Percentiles rank a stretch among this genome's conserved stretches.
These are phyloP conservation scores for Yamadazyma ubonensis DNA, from an alignment of 805 yeast species.

Conservation along the genomic window DNA sequence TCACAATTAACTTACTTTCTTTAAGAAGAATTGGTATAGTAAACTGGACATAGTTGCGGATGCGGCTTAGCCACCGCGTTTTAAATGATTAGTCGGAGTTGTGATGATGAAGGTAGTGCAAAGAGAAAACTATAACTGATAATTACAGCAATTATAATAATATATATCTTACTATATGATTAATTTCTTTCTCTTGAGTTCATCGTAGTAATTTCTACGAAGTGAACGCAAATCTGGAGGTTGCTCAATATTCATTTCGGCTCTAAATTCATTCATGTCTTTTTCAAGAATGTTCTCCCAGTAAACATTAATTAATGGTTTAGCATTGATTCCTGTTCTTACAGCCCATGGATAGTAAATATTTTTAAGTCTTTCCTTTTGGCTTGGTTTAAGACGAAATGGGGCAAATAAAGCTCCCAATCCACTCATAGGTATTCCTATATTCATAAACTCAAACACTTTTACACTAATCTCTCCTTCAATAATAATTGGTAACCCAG, in stretches of 20 bases:
- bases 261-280: conserved; percentile 71
- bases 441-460: conserved; percentile 86
- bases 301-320: conserved; percentile 80
- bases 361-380: conserved; percentile 60
- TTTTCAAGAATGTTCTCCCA: conserved; percentile 83
- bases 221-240: conserved; percentile 74
- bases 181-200: conserved; percentile 25
- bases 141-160: background rate
- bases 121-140: too few species aligned
- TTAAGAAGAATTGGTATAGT: conserved; percentile 33
- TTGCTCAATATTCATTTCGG: conserved; percentile 65
- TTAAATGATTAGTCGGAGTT: too few species aligned
- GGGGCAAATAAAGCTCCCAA: conserved; percentile 91
- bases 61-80: conserved; percentile 8
- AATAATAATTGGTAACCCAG: conserved; percentile 83
- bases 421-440: conserved; percentile 95
- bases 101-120: background rate
- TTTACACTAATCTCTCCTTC: conserved; percentile 98
- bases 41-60: conserved; percentile 16
- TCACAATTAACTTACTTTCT: conserved; percentile 25
- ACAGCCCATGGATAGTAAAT: conserved; percentile 89
- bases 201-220: conserved; percentile 43
- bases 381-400: conserved; percentile 61
- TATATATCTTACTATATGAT: conserved; percentile 5
- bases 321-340: conserved; percentile 65